Percentiles rank a stretch among this genome's conserved stretches.
phyloP scores from a whole-genome alignment of 108 stramenopile species.

The Nitzschia putrida region DNA sequence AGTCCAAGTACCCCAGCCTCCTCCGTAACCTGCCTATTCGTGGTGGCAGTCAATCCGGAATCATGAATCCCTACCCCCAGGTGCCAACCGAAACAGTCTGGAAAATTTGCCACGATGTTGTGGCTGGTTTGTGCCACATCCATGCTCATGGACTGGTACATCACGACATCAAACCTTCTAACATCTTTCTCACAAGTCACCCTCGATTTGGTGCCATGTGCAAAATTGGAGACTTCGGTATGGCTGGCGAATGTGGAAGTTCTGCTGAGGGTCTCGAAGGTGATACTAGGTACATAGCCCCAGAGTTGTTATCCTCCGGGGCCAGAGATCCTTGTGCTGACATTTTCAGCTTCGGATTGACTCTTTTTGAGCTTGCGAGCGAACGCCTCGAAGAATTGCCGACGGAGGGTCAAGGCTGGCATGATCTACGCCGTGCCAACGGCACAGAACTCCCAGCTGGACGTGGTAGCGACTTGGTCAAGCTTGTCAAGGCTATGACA shows the following conservation, averaged over 20 bases:
- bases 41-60: constrained; percentile 12
- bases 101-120: constrained; percentile 85
- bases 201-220: constrained; percentile 70
- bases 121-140: constrained; percentile 77
- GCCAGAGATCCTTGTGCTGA: constrained; percentile 69
- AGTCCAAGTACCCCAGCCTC: constrained; percentile 68
- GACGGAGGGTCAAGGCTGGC: constrained; percentile 74
- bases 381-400: constrained; percentile 53
- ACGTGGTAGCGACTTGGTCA: constrained; percentile 45
- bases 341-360: constrained; percentile 83
- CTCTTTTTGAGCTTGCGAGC: constrained; percentile 73
- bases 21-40: constrained; percentile 17
- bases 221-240: constrained; percentile 88
- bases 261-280: constrained; percentile 85
- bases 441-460: constrained; percentile 51
- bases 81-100: constrained; percentile 71
- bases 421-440: constrained; percentile 58
- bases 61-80: constrained; percentile 3
- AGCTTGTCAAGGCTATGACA: constrained; percentile 62
- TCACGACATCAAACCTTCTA: constrained; percentile 85
- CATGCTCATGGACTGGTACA: constrained; percentile 80
- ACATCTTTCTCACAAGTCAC: constrained; percentile 72
- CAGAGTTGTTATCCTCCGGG: constrained; percentile 56
- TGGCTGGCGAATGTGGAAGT: constrained; percentile 72
- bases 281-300: constrained; percentile 78